Evolutionary conservation across 176 grass and related monocot genomes (phyloP).

Genomic region (Rhynchospora pubera): DNA sequence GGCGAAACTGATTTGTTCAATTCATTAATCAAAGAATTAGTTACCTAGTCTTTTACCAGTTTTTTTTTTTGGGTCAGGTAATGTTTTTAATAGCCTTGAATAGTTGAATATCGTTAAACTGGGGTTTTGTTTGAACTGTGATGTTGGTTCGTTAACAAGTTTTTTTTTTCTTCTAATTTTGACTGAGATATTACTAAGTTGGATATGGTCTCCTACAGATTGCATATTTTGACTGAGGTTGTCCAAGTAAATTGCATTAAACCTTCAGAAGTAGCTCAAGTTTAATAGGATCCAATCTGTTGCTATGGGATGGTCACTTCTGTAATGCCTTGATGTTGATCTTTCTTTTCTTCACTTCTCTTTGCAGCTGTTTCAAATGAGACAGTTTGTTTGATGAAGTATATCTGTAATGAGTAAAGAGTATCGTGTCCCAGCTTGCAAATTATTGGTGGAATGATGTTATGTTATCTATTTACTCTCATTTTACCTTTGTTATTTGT

Average conservation of each 20-base stretch:
- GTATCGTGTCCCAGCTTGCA: neutral
- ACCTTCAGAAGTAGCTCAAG: neutral
- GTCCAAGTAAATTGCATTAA: neutral
- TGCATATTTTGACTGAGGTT: neutral
- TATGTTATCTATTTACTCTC: too few relatives aligned
- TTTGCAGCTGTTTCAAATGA: neutral
- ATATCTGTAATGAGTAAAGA: neutral
- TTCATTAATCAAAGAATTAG: neutral
- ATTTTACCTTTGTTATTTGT: too few relatives aligned
- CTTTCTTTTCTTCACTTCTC: neutral
- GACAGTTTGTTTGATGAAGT: neutral
- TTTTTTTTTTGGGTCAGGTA: neutral
- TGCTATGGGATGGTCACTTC: neutral
- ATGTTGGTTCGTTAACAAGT: neutral
- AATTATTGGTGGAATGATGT: neutral
- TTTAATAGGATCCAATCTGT: neutral
- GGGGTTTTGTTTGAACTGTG: neutral
- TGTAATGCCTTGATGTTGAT: neutral
- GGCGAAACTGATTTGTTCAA: neutral
- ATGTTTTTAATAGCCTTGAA: neutral
- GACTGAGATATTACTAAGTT: neutral
- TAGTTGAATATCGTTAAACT: neutral
- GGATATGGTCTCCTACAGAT: neutral
- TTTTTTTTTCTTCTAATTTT: neutral
- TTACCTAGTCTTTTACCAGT: neutral